These are phyloP conservation scores for Mycena indigotica DNA, from an alignment of 768 basidiomycete species.

Conservation along the genomic window DNA sequence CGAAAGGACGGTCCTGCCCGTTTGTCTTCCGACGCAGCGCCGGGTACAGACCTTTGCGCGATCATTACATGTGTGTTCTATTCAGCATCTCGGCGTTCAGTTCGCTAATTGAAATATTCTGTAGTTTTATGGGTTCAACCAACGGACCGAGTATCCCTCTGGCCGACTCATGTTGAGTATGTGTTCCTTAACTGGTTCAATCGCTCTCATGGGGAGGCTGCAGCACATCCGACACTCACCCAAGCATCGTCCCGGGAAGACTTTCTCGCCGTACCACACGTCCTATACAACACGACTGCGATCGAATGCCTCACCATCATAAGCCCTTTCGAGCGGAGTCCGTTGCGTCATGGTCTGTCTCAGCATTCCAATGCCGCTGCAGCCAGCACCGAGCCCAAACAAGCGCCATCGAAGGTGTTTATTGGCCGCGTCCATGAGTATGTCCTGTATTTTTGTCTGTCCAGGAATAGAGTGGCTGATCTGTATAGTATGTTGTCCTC, in stretches of 20 bases:
- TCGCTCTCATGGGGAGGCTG: background rate
- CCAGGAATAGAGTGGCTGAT: background rate
- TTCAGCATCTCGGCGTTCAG: background rate
- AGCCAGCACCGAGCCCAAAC: background rate
- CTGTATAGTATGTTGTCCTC: background rate
- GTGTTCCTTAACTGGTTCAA: background rate
- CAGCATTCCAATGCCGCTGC: background rate
- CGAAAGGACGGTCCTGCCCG: background rate
- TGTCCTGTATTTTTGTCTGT: background rate
- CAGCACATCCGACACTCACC: background rate
- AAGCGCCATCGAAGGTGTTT: background rate
- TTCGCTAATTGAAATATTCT: background rate
- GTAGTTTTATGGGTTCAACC: background rate
- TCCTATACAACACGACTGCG: background rate
- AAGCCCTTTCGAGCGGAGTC: background rate
- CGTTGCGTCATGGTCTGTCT: background rate
- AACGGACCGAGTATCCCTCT: background rate
- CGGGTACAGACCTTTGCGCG: background rate
- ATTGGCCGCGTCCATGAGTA: background rate
- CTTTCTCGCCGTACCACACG: background rate
- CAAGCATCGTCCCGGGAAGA: background rate
- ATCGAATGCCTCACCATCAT: background rate
- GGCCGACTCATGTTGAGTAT: background rate
- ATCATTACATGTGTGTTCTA: background rate
- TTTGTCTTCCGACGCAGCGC: background rate